A percentile compares a stretch with the other conserved stretches of the same genome.
These are phyloP conservation scores for Phylloporus sp. DNA, from an alignment of 768 basidiomycete species.

Conservation along the genomic window DNA sequence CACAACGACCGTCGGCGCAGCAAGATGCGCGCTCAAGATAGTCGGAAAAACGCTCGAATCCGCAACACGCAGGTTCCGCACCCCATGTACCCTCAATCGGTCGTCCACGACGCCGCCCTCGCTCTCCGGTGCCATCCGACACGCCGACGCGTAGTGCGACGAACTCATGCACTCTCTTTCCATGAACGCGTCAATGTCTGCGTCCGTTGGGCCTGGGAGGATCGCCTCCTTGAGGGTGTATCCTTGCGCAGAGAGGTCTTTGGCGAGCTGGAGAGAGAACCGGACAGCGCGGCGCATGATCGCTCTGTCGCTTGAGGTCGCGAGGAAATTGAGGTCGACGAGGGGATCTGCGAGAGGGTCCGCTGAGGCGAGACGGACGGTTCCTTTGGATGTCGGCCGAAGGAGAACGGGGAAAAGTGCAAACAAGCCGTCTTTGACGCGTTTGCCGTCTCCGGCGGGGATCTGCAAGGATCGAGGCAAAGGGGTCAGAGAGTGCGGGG, in stretches of 20 bases:
- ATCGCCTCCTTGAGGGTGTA: background rate
- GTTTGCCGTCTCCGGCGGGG: background rate
- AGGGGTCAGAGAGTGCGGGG: background rate
- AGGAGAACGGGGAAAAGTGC: background rate
- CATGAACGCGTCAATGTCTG: background rate
- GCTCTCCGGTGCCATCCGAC: conserved; percentile 30
- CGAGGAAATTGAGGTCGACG: conserved; percentile 12
- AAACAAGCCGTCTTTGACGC: background rate
- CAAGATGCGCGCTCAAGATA: conserved; percentile 29
- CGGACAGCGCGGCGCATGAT: background rate
- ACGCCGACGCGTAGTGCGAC: conserved; percentile 3
- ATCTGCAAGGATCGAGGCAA: no score
- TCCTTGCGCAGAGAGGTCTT: background rate
- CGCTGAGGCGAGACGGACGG: conserved; percentile 18
- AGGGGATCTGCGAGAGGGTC: conserved; percentile 7
- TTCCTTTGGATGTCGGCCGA: conserved; percentile 12
- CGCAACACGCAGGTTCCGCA: conserved; percentile 36
- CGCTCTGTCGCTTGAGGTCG: background rate
- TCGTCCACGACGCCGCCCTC: conserved; percentile 33
- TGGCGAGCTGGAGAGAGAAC: background rate
- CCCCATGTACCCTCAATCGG: conserved; percentile 42
- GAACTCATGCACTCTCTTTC: background rate
- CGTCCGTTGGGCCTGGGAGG: background rate
- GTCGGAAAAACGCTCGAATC: conserved; percentile 32
- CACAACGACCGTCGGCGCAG: conserved; percentile 30